A percentile compares a stretch with the other conserved stretches of the same genome.
Conservation (phyloP, 78 protist genomes). For the Dictyostelium purpureum region DNA sequence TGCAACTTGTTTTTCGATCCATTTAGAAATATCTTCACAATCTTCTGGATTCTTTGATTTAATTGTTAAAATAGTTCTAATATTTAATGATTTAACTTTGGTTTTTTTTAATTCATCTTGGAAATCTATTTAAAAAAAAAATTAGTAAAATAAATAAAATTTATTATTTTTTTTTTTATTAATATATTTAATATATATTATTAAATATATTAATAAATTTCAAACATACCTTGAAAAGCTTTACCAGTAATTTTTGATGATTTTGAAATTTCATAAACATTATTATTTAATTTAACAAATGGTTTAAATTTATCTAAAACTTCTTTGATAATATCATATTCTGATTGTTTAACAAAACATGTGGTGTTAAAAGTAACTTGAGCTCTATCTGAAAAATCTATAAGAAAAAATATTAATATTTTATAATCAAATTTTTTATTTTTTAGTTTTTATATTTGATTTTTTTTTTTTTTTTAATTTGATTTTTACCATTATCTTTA, state of each 20-base stretch:
- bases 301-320: conserved; percentile 1
- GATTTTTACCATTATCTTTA: conserved; percentile 1
- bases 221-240: neutral
- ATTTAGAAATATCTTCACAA: neutral
- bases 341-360: neutral
- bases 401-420: neutral
- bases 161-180: neutral
- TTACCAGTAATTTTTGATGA: conserved; percentile 12
- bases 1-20: conserved; percentile 19
- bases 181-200: neutral
- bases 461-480: neutral
- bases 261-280: conserved; percentile 6
- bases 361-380: neutral
- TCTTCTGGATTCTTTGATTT: conserved; percentile 19
- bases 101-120: conserved; percentile 14
- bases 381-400: conserved; percentile 7
- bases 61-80: conserved; percentile 9
- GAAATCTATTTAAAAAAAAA: neutral
- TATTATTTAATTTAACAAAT: conserved; percentile 1
- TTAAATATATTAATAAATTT: neutral
- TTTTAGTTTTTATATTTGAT: neutral
- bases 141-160: neutral
- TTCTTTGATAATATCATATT: conserved; percentile 11
- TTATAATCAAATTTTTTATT: neutral
- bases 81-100: neutral